Evolutionary conservation across 176 grass and related monocot genomes (phyloP), one percentile per base, ranked within the genome.

Genomic region (Chloris gayana): DNA sequence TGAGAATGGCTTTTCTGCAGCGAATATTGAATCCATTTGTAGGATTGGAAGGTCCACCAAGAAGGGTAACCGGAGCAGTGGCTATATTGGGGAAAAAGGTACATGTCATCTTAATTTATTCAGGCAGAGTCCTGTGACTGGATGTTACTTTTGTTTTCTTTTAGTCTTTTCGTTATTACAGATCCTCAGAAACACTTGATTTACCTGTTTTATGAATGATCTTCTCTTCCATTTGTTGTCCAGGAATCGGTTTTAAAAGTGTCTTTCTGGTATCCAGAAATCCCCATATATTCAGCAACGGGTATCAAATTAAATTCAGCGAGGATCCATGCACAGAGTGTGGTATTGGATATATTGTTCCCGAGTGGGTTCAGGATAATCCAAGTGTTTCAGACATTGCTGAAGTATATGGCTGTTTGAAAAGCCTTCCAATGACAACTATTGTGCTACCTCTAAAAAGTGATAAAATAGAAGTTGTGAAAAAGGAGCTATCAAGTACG

Each of bases 81-180:
- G 90, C n/a, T 89, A 86, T 31, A 86, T 92, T 59, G 90, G 83
- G 0, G 90, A 92, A 33, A 89, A 92, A 85, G 90, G 90, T 92
- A 41, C 17, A 3, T 47, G 45, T 12, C 45, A 14, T 47, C 45
- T 47, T 14, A 47, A 12, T 47, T 47, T 47, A 47, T 14, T 13
- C 12, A 3, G 45, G 45, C 45, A 47, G 45, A 47, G n/a, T n/a
- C n/a, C n/a, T n/a, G n/a, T n/a, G n/a, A n/a, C n/a, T n/a, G n/a
- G n/a, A n/a, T n/a, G n/a, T n/a, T 47, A 47, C 11, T 47, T 47
- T 47, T 47, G 45, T 14, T 47, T 14, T 47, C 10, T 3, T 14
- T 47, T 12, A 14, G 13, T 3, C 10, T 47, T 14, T 47, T 47
- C 14, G 45, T 47, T 47, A 47, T 47, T 47, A 47, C 10, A 47